Evolutionary conservation across 2,329 filamentous ascomycete species (phyloP), one percentile per base, ranked within the genome.

Genomic region (Aspergillus unguis): DNA sequence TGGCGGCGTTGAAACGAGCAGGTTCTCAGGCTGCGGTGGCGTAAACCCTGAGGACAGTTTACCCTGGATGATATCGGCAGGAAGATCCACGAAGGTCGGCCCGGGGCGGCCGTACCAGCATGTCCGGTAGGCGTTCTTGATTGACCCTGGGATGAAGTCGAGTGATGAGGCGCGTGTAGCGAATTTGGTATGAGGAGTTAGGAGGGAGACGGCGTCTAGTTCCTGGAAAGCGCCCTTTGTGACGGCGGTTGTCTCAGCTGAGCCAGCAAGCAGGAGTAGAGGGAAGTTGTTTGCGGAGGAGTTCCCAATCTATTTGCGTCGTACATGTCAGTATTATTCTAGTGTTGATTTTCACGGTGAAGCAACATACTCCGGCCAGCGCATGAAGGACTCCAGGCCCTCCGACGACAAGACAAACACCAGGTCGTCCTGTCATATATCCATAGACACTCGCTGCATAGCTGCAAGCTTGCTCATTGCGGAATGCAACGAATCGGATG

Each of bases 401-500:
- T 47, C 80, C 81, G 2, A 84, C 80, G n/a, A 81, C 77, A 36
- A 83, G 70, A 62, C 80, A 83, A 7, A 83, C 77, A 3, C 80
- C 81, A 3, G 80, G 80, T 50, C 65, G 74, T 23, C 80, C 80
- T 3, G 78, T 82, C 58, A 83, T 70, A 58, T 82, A 84, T 10
- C 80, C 80, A 73, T 83, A 83, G 5, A 77, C 78, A 44, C 77
- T 80, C 3, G 81, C 80, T 8, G 81, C 80, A 71, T 83, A 83
- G 57, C 75, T 77, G 31, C 78, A 79, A 8, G 81, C 79, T 64
- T 84, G 80, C 58, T 84, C 80, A 57, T 83, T 84, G 29, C 81
- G 71, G 58, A 83, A 83, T 27, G 75, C 80, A 47, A 83, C 77
- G 65, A 83, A 83, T 29, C 78, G 74, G 55, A 84, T 81, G 1